Evolutionary conservation across 441 rosid genomes (phyloP), one percentile per base, ranked within the genome.

Genomic region (Corymbia citriodora): DNA sequence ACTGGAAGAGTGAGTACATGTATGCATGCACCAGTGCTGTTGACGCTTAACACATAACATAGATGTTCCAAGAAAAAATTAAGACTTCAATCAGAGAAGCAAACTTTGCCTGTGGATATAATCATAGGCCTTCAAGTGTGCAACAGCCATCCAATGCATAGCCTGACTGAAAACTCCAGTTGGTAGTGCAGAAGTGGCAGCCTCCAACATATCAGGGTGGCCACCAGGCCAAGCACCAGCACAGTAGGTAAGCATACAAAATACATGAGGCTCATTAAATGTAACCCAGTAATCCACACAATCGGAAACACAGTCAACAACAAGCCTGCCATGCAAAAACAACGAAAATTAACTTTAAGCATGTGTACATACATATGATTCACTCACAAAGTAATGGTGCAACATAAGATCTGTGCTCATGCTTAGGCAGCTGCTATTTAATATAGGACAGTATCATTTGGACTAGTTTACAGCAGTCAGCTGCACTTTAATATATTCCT

Each of bases 151-250:
- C 99, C 96, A 96, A 91, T 96, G 96, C 96, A 98, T 93, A 88
- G 93, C 95, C 94, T 96, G 96, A 82, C 94, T 95, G 91, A 96
- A 97, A 91, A 96, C 99, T 91, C 99, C 99, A 90, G 95, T 95
- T 89, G 99, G 99, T 82, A 98, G 92, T 92, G 99, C 95, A 91
- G 99, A 94, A 89, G 97, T 98, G 87, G 98, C 99, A 87, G 82
- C 96, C 94, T 98, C 99, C 92, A 98, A 92, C 97, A 97, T 94
- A 91, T 96, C 97, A 91, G 99, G 99, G 94, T 95, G 93, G 90
- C 97, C 98, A 50, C 99, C 99, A 72, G 99, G 99, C 99, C 99
- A 98, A 93, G 99, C 94, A 93, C 99, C 99, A 55, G 96, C 96
- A 88, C 96, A 96, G 93, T 98, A 97, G 65, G 99, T 98, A 91